Evolutionary conservation across 129 eudicot species (phyloP).

Genomic region (Centaurea solstitialis): DNA sequence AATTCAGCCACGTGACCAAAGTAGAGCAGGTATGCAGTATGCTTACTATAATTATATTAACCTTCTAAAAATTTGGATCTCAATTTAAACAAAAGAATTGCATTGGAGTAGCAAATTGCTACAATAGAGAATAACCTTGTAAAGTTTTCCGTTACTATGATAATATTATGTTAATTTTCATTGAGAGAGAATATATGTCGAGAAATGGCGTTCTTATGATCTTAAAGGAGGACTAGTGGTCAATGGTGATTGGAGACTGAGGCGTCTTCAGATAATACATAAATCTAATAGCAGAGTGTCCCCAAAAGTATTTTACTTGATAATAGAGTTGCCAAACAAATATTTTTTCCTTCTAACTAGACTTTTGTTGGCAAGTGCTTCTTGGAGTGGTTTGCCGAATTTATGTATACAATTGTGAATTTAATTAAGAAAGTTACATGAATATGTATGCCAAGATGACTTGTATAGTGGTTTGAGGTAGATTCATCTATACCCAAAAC

Average conservation of each 20-base stretch:
- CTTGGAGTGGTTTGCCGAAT: neutral
- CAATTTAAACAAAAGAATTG: neutral
- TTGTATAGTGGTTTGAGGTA: neutral
- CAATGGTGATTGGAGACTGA: neutral
- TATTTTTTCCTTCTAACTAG: neutral
- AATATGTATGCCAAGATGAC: neutral
- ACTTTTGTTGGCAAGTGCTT: neutral
- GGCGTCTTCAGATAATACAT: neutral
- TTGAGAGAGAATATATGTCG: neutral
- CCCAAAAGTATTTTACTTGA: neutral
- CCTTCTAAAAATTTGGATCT: neutral
- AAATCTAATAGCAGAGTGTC: neutral
- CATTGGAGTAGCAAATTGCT: neutral
- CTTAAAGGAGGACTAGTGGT: neutral
- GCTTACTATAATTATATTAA: slow-evolving; percentile 1
- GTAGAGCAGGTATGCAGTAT: slow-evolving; percentile 84
- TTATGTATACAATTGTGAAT: neutral
- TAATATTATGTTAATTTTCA: neutral
- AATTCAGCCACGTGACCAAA: slow-evolving; percentile 53
- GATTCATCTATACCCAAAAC: slow-evolving; percentile 8
- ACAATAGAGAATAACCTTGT: neutral
- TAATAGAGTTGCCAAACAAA: neutral
- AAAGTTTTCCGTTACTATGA: neutral
- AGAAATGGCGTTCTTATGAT: neutral
- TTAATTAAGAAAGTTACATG: neutral